These are phyloP conservation scores for Mortierella sp. DNA, from an alignment of 371 early-diverging fungal genomes.

Conservation along the genomic window DNA sequence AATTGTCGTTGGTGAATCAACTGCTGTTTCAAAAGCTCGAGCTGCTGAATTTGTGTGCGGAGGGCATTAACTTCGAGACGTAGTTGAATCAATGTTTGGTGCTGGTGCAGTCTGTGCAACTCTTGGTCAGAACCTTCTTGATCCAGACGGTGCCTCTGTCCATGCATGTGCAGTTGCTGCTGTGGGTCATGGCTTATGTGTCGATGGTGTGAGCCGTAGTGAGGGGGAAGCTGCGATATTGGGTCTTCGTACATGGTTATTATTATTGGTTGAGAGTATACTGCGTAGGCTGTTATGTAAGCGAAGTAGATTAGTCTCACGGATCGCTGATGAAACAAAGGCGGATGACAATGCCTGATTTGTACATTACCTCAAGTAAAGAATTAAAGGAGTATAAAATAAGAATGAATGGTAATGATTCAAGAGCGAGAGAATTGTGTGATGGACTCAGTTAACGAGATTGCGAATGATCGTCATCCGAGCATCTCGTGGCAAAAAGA, in stretches of 20 bases:
- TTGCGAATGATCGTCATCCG: neutral
- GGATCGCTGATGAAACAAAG: neutral
- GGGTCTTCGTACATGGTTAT: slow-evolving; percentile 43
- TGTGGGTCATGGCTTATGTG: slow-evolving; percentile 1
- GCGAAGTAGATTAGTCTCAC: neutral
- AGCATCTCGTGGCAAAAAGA: neutral
- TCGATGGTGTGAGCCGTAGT: slow-evolving; percentile 4
- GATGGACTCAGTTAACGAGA: neutral
- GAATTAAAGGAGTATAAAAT: neutral
- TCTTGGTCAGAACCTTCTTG: slow-evolving; percentile 23
- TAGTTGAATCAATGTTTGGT: slow-evolving; percentile 41
- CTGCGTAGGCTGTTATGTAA: neutral
- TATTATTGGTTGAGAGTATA: neutral
- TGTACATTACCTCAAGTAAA: neutral
- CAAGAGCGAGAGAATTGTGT: neutral
- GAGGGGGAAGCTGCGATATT: slow-evolving; percentile 22
- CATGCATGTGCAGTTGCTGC: slow-evolving; percentile 8
- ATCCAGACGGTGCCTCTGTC: neutral
- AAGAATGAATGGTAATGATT: neutral
- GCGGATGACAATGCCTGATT: no score
- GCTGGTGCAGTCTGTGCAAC: slow-evolving; percentile 38
- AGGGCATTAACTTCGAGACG: slow-evolving; percentile 44
- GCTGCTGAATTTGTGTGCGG: slow-evolving; percentile 40
- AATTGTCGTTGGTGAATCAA: slow-evolving; percentile 30
- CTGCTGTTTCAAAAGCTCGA: slow-evolving; percentile 42